Conservation (phyloP, 768 basidiomycete genomes). For the Leccinum longicurvipes region DNA sequence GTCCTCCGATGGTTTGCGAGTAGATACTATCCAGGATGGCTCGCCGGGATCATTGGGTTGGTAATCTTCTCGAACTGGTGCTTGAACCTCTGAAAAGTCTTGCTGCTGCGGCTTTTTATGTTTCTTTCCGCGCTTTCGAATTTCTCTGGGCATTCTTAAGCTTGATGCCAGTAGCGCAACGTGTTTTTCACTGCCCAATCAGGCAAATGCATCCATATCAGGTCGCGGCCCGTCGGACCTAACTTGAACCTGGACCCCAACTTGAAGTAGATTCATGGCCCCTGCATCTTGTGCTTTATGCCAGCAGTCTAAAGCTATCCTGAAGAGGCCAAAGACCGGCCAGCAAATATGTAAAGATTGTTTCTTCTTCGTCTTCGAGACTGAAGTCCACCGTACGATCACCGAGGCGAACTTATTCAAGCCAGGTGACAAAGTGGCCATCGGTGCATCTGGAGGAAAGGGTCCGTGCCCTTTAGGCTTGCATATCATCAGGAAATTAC, state of each 20-base stretch:
- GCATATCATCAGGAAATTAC: not conserved
- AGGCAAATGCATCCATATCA: not conserved
- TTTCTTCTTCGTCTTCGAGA: slow-evolving; percentile 97
- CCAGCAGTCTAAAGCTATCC: slow-evolving; percentile 70
- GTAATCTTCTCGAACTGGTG: slow-evolving; percentile 4
- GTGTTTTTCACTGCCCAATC: slow-evolving; percentile 3
- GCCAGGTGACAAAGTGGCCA: slow-evolving; percentile 88
- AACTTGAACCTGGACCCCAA: too few relatives aligned
- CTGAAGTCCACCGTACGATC: slow-evolving; percentile 97
- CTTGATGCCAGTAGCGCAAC: not conserved
- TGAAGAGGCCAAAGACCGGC: slow-evolving; percentile 94
- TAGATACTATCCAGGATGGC: slow-evolving; percentile 71
- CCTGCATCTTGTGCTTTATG: slow-evolving; percentile 79
- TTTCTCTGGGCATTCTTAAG: slow-evolving; percentile 63
- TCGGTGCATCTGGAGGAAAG: slow-evolving; percentile 98
- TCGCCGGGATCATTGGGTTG: slow-evolving; percentile 29
- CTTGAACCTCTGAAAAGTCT: slow-evolving; percentile 1
- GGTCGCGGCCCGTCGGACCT: not conserved
- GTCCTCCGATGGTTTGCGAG: slow-evolving; percentile 38
- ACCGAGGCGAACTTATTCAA: slow-evolving; percentile 78
- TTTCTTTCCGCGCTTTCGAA: slow-evolving; percentile 75
- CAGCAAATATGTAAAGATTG: slow-evolving; percentile 97
- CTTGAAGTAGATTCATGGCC: too few relatives aligned
- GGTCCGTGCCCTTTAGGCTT: slow-evolving; percentile 44
- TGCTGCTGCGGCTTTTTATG: slow-evolving; percentile 49